Evolutionary conservation across 352 stramenopile genomes (phyloP), one percentile per base, ranked within the genome.

Genomic region (Phytophthora pini): DNA sequence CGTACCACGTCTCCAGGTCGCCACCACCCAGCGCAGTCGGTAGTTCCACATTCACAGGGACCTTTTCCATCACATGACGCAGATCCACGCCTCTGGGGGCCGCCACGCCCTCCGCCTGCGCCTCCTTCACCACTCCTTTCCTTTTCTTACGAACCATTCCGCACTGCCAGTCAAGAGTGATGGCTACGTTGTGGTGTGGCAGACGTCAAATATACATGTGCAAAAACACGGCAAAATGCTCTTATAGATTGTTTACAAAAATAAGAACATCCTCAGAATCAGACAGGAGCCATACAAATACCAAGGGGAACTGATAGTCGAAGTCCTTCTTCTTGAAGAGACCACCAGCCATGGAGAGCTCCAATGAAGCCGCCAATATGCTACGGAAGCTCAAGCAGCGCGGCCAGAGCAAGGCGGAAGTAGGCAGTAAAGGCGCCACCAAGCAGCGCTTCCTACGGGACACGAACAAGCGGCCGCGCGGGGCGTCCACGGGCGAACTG

Each of bases 141-240:
- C 77, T 80, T 73, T 94, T 94, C 73, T 88, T 92, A 61, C 86
- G 86, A 70, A 93, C 80, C 84, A 92, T 94, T 29, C 20, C 54
- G 34, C 10, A 66, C 57, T 53, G 43, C 24, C 22, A 40, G 38
- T 48, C 34, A 45, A 53, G 45, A 55, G 41, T 61, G 41, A 56
- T 55, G 60, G 52, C 41, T 56, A 55, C 40, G 49, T n/a, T n/a
- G 11, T 11, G 0, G 31, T 55, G 48, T 58, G 15, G 20, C 11
- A 4, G 1, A 58, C 51, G 20, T 40, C 2, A 48, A 46, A 12
- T 10, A 22, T 4, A 36, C 29, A 2, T 12, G 10, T 36, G 31
- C 31, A 36, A 36, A 36, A 36, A 13, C n/a, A 36, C 5, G 5
- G 5, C 31, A 36, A 36, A 7, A 13, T 36, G 31, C 9, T 36